Percentiles rank a stretch among this genome's conserved stretches.
These are phyloP conservation scores for Arbutus unedo DNA, from an alignment of 148 eudicot genomes.

Conservation along the genomic window DNA sequence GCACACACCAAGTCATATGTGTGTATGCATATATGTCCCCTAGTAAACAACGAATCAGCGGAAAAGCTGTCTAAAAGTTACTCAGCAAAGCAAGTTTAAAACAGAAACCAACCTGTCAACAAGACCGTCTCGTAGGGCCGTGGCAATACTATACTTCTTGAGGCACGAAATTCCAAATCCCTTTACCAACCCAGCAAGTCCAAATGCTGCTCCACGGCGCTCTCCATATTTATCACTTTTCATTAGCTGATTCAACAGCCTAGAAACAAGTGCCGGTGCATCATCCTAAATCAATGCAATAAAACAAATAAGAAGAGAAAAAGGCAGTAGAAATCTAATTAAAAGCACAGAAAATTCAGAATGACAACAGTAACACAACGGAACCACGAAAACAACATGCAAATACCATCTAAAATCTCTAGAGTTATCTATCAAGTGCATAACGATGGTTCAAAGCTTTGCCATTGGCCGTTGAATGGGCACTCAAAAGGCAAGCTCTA, in stretches of 20 bases:
- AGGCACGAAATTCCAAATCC: slow-evolving; percentile 78
- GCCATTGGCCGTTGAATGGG: not conserved
- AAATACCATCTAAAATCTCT: not conserved
- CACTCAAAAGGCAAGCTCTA: not conserved
- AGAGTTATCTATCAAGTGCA: not conserved
- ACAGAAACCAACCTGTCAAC: slow-evolving; percentile 58
- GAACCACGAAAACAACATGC: not conserved
- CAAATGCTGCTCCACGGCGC: slow-evolving; percentile 99
- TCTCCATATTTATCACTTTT: slow-evolving; percentile 97
- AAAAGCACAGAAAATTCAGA: not conserved
- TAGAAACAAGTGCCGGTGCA: slow-evolving; percentile 71
- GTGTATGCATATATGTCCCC: not conserved
- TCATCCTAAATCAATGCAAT: slow-evolving; percentile 56
- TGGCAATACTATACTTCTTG: slow-evolving; percentile 74
- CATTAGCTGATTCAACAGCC: slow-evolving; percentile 83
- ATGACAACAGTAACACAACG: not conserved
- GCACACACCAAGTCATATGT: not conserved
- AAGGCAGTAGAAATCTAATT: not conserved
- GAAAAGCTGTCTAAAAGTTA: slow-evolving; percentile 1
- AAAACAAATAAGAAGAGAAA: slow-evolving; percentile 14
- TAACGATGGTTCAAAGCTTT: not conserved
- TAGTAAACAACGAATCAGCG: not conserved
- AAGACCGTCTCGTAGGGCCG: slow-evolving; percentile 64
- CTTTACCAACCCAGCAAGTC: slow-evolving; percentile 85
- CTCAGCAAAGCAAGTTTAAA: not conserved